Evolutionary conservation across 441 rosid species (phyloP).

Genomic region (Brassica hybrid): DNA sequence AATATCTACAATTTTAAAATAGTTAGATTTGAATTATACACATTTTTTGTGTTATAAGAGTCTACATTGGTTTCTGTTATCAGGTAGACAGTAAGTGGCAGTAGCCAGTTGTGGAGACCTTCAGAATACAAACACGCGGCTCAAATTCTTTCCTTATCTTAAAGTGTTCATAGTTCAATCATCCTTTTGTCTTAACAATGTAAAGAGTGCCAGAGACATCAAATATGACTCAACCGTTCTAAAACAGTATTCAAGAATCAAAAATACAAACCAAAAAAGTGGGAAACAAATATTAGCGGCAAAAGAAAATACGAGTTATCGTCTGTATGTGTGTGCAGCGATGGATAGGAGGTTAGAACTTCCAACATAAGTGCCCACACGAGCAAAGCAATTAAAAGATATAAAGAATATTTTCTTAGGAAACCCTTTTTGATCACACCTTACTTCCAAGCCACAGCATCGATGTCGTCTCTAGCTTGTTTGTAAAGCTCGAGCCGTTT

Average conservation of each 20-base stretch:
- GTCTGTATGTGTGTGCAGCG: constrained; percentile 20
- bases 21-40: too few relatives aligned
- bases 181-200: background rate
- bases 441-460: constrained; percentile 95
- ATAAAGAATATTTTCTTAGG: constrained; percentile 33
- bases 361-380: constrained; percentile 29
- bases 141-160: background rate
- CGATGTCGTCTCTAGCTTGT: constrained; percentile 96
- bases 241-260: constrained; percentile 26
- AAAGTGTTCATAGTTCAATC: background rate
- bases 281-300: constrained; percentile 29
- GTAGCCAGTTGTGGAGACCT: background rate
- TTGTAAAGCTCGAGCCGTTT: constrained; percentile 96
- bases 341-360: constrained; percentile 31
- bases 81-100: background rate
- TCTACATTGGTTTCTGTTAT: background rate
- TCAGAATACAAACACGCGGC: background rate
- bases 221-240: constrained; percentile 19
- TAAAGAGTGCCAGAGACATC: background rate
- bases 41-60: too few relatives aligned
- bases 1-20: background rate
- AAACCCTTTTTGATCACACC: constrained; percentile 13
- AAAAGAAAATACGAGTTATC: constrained; percentile 16
- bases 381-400: constrained; percentile 19
- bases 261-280: constrained; percentile 36